Conservation (phyloP, 331 rosid species). For the Arachis monticola region DNA sequence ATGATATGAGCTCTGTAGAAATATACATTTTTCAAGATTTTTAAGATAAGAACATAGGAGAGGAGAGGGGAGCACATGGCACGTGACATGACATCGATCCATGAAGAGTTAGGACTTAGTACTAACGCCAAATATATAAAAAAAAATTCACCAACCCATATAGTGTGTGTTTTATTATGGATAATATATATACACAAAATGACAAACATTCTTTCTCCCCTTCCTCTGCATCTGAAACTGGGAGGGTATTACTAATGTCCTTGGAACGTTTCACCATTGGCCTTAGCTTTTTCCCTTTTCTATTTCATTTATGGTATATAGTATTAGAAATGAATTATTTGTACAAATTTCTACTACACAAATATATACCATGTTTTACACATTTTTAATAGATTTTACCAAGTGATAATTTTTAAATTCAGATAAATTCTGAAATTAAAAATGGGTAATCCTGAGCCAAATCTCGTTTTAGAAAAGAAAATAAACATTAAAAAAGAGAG, state of each 20-base stretch:
- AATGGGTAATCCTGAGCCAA: too few relatives aligned
- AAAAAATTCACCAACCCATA: not conserved
- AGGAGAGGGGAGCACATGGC: not conserved
- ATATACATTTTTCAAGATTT: not conserved
- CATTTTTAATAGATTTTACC: not conserved
- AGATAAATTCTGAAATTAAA: too few relatives aligned
- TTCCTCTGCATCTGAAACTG: not conserved
- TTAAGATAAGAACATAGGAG: not conserved
- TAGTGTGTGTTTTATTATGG: not conserved
- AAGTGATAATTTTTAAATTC: too few relatives aligned
- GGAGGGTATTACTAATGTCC: not conserved
- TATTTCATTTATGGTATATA: too few relatives aligned
- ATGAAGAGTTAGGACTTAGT: not conserved
- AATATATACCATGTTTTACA: too few relatives aligned
- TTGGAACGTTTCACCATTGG: not conserved
- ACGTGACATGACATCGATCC: conserved; percentile 4
- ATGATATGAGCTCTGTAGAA: too few relatives aligned
- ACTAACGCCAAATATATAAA: not conserved
- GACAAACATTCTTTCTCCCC: conserved; percentile 31
- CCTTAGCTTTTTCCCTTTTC: too few relatives aligned
- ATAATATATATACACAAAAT: not conserved
- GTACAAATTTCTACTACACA: too few relatives aligned
- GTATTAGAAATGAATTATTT: too few relatives aligned
- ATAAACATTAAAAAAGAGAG: too few relatives aligned
- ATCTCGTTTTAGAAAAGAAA: too few relatives aligned